These are phyloP conservation scores for Saccharomyces hybrid DNA, from an alignment of 1,139 yeast genomes.

Conservation along the genomic window DNA sequence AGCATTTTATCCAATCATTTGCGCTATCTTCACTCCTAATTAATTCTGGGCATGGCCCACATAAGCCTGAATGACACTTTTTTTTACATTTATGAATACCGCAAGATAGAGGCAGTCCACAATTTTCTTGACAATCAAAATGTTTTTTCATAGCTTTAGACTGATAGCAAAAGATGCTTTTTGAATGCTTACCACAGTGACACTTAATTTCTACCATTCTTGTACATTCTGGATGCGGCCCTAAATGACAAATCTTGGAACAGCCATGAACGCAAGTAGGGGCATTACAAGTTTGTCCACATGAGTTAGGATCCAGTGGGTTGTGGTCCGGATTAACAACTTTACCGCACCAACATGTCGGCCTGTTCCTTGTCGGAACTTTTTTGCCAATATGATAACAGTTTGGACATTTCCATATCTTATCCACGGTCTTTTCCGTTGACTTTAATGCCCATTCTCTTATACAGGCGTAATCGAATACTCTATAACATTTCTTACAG, in stretches of 20 bases:
- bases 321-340: slow-evolving; percentile 57
- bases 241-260: slow-evolving; percentile 76
- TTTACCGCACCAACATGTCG: slow-evolving; percentile 83
- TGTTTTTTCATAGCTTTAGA: slow-evolving; percentile 56
- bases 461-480: slow-evolving; percentile 75
- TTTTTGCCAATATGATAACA: slow-evolving; percentile 53
- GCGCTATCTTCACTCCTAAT: slow-evolving; percentile 16
- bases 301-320: slow-evolving; percentile 67
- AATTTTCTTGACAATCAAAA: slow-evolving; percentile 51
- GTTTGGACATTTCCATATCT: slow-evolving; percentile 82
- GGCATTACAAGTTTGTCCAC: slow-evolving; percentile 74
- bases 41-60: slow-evolving; percentile 59
- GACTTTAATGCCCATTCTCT: slow-evolving; percentile 77
- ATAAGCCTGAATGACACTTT: slow-evolving; percentile 65
- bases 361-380: slow-evolving; percentile 53
- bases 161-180: slow-evolving; percentile 70
- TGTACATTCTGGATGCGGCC: slow-evolving; percentile 79
- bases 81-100: slow-evolving; percentile 59
- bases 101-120: slow-evolving; percentile 59
- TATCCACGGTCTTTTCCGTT: slow-evolving; percentile 48
- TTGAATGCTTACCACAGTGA: slow-evolving; percentile 61
- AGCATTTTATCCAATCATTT: slow-evolving; percentile 43
- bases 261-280: slow-evolving; percentile 65
- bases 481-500: slow-evolving; percentile 65
- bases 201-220: slow-evolving; percentile 68